A percentile compares a stretch with the other conserved stretches of the same genome.
Conservation (phyloP, 1,284 basidiomycete species). For the Cryptococcus jaspeensis region DNA sequence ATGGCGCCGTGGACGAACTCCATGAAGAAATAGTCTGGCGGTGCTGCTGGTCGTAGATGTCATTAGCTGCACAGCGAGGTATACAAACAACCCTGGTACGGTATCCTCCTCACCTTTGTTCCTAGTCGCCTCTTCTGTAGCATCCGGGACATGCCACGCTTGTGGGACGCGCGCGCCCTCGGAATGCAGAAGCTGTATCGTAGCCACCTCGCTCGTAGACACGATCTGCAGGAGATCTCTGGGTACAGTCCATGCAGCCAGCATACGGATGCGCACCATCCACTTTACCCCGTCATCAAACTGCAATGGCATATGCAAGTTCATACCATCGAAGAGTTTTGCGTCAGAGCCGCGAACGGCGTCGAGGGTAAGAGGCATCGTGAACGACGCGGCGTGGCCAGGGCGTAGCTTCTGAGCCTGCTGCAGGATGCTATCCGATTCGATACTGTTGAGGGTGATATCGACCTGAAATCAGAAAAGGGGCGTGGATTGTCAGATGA, state of each 20-base stretch:
- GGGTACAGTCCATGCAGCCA: background rate
- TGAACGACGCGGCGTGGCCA: background rate
- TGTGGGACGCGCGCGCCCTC: slow-evolving; percentile 5
- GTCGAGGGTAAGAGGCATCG: background rate
- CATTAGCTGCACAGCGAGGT: too few relatives aligned
- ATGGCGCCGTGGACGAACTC: slow-evolving; percentile 5
- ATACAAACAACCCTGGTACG: too few relatives aligned
- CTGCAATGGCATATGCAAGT: slow-evolving; percentile 4
- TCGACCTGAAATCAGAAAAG: too few relatives aligned
- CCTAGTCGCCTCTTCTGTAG: background rate
- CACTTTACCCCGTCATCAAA: slow-evolving; percentile 14
- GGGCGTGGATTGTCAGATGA: too few relatives aligned
- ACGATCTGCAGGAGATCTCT: background rate
- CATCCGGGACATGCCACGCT: background rate
- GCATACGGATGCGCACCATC: background rate
- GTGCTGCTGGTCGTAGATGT: background rate
- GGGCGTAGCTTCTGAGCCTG: too few relatives aligned
- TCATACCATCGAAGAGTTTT: background rate
- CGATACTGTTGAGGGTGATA: too few relatives aligned
- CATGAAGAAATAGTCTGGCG: slow-evolving; percentile 4
- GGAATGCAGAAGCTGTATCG: slow-evolving; percentile 3
- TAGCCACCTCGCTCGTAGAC: slow-evolving; percentile 9
- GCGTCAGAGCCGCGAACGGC: background rate
- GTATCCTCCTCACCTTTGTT: background rate
- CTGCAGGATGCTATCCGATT: too few relatives aligned